Evolutionary conservation across 2,329 filamentous ascomycete genomes (phyloP).

Genomic region (Endoconidiophora polonica): DNA sequence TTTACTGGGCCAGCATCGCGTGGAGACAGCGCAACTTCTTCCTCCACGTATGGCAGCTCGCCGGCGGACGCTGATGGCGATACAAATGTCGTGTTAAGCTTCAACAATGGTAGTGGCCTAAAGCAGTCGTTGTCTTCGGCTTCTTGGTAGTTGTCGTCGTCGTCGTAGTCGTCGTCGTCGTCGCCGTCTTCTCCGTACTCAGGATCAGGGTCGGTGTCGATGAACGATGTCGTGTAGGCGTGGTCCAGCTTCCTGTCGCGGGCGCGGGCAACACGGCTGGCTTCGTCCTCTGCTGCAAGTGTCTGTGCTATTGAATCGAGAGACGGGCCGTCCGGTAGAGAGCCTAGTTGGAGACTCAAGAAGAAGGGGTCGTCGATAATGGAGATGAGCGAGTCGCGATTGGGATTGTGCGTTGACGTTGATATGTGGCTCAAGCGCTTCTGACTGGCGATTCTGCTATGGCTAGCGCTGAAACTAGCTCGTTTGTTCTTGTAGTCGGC

Average conservation of each 20-base stretch:
- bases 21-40: constrained; percentile 9
- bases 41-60: constrained; percentile 8
- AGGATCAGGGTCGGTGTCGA: constrained; percentile 17
- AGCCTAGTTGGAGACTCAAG: constrained; percentile 20
- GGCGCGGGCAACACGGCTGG: constrained; percentile 7
- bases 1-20: constrained; percentile 7
- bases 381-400: constrained; percentile 33
- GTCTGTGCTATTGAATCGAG: constrained; percentile 18
- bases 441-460: too few species aligned
- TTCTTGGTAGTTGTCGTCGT: constrained; percentile 22
- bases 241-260: constrained; percentile 6
- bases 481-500: too few species aligned
- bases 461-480: too few species aligned
- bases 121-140: constrained; percentile 13
- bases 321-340: constrained; percentile 14
- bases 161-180: constrained; percentile 16
- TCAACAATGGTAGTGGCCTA: too few species aligned
- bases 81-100: too few species aligned
- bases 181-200: constrained; percentile 15
- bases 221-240: constrained; percentile 10
- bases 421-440: too few species aligned
- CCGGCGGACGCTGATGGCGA: neutral
- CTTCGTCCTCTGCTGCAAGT: constrained; percentile 6
- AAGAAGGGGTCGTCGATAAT: constrained; percentile 41
- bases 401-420: neutral